Evolutionary conservation across 257 asterid genomes (phyloP), one percentile per base, ranked within the genome.

Genomic region (Primulina huaijiensis): DNA sequence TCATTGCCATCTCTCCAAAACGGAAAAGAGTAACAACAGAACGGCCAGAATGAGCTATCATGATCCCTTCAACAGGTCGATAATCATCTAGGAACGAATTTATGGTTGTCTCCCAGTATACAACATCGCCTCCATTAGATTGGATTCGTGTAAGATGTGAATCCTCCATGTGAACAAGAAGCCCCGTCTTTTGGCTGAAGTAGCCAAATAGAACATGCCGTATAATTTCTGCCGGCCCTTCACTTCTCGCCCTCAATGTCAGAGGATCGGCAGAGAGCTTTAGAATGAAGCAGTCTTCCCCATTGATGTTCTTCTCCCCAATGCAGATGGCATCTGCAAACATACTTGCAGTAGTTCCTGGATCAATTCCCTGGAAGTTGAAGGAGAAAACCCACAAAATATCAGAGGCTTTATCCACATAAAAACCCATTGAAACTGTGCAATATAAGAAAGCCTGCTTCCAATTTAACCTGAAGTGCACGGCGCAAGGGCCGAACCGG

Each of bases 101-200:
- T 64, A 94, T 91, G 0, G 97, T 94, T 8, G 99, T 94, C 72
- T 94, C 97, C 99, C 99, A 94, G 82, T 94, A 94, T n/a, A 88
- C 92, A 1, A 92, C 96, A n/a, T 94, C 97, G 0, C 92, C 95
- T 1, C 97, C 97, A 19, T 86, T 89, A 17, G 97, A 81, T 68
- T 91, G 99, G 78, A 94, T 89, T 7, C 99, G 88, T 57, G 99
- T 94, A 14, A 94, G 97, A 74, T 91, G 96, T 0, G 99, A 94
- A 81, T 94, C 99, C 83, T 94, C 99, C 85, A 91, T 87, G 82
- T 89, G 92, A 55, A 91, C 84, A 21, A 94, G 95, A 72, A 89
- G 90, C 21, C 99, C 99, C 0, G 97, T 86, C 77, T 85, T 91
- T 68, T 94, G 99, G 82, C 99, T 94, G 85, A 94, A 94, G 85